Evolutionary conservation across 768 basidiomycete genomes (phyloP).

Genomic region (Kwoniella botswanensis): DNA sequence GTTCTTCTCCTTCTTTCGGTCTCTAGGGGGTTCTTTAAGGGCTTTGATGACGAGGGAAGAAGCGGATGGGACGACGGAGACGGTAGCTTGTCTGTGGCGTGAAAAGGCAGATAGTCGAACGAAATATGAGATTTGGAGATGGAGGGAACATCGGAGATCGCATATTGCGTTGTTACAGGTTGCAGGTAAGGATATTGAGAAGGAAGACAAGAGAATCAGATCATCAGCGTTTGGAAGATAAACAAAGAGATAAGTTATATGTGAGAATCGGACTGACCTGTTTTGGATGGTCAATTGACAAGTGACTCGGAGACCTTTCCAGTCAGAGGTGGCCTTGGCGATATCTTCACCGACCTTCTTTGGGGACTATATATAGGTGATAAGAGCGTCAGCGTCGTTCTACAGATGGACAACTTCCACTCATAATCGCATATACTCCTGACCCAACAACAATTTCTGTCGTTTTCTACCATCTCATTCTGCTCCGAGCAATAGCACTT

Average conservation of each 20-base stretch:
- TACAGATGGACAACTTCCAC: no score
- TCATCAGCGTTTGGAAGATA: no score
- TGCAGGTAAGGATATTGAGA: no score
- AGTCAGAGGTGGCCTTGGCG: conserved; percentile 94
- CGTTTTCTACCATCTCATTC: no score
- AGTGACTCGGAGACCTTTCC: conserved; percentile 99
- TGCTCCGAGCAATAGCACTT: no score
- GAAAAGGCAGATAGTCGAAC: neutral
- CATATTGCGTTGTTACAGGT: no score
- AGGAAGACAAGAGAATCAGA: no score
- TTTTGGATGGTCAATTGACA: conserved; percentile 99
- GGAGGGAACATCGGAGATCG: no score
- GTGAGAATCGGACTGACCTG: conserved; percentile 56
- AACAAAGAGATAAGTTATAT: no score
- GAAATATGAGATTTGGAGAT: neutral
- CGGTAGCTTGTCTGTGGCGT: conserved; percentile 77
- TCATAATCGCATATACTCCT: no score
- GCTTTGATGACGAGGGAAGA: conserved; percentile 97
- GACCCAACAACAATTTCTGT: no score
- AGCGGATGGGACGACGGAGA: conserved; percentile 95
- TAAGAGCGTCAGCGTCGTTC: conserved; percentile 6
- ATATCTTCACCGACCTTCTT: conserved; percentile 99
- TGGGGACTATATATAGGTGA: conserved; percentile 71
- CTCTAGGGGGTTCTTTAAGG: conserved; percentile 98
- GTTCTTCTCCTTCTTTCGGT: conserved; percentile 99